Evolutionary conservation across 1,284 basidiomycete genomes (phyloP), one percentile per base, ranked within the genome.

Genomic region (Lentinula novae-zelandiae): DNA sequence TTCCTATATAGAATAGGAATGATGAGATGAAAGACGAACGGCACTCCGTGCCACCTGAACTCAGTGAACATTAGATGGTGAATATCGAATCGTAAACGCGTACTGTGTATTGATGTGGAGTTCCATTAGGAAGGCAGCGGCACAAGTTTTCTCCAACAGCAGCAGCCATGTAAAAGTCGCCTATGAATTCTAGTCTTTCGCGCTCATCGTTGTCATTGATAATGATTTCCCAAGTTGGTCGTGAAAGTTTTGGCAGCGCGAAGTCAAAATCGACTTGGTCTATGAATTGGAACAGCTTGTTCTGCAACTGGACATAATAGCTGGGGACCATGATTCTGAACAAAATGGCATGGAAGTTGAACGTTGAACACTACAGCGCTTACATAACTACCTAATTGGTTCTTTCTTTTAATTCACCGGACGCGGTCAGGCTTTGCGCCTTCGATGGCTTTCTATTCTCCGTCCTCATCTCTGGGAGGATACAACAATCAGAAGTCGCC

Each of bases 141-240:
- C 38, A 58, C 5, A 58, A 39, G 17, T 27, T 40, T 54, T 67
- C 64, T 2, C 67, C 66, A 31, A 73, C 59, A 27, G 59, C 53
- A 44, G 67, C 65, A 44, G 65, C 53, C 50, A 72, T 70, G 22
- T 67, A 64, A 15, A 66, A 64, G 53, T 71, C 70, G 13, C 49
- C 49, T 10, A 34, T 34, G 56, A 71, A 71, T 59, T 70, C 71
- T 17, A 72, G 62, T 10, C 69, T 67, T 31, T 70, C 68, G 46
- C 61, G 54, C 57, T 67, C 67, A 20, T 42, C 27, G 7, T 51
- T 33, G 58, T 67, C 56, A n/a, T 56, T 49, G 34, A 53, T 55
- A 31, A 70, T 59, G 15, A 54, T 58, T 22, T 63, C 44, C 67
- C 68, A 70, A 36, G 58, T 60, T 20, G 31, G 38, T 40, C 53